Evolutionary conservation across 805 yeast genomes (phyloP).

Genomic region (Pichia paraexigua): DNA sequence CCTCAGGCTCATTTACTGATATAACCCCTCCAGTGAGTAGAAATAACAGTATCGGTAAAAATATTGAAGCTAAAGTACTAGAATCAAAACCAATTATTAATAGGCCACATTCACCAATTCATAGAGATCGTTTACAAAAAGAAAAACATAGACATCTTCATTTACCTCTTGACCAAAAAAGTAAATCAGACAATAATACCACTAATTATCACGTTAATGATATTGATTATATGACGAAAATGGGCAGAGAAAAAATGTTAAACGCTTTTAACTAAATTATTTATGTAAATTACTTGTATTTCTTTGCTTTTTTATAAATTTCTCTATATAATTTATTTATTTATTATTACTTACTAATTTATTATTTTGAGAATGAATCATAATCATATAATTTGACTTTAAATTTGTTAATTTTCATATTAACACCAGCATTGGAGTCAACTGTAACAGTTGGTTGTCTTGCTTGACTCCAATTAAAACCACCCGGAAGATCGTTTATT

Average conservation of each 20-base stretch:
- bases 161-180: neutral
- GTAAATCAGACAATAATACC: neutral
- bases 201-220: neutral
- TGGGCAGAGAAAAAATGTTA: constrained; percentile 11
- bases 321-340: neutral
- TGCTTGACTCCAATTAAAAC: constrained; percentile 1
- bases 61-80: neutral
- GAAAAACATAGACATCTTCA: neutral
- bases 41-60: neutral
- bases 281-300: neutral
- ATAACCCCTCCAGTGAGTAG: constrained; percentile 1
- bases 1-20: neutral
- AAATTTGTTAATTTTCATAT: constrained; percentile 12
- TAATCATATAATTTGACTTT: constrained; percentile 17
- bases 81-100: neutral
- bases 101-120: neutral
- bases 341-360: neutral
- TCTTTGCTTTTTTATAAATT: neutral
- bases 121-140: neutral
- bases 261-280: constrained; percentile 2
- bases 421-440: constrained; percentile 9
- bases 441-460: neutral
- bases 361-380: constrained; percentile 8
- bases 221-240: constrained; percentile 7
- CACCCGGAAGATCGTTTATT: constrained; percentile 1